phyloP scores from a whole-genome alignment of 2,329 filamentous ascomycete genomes.

The Sarocladium kiliense region DNA sequence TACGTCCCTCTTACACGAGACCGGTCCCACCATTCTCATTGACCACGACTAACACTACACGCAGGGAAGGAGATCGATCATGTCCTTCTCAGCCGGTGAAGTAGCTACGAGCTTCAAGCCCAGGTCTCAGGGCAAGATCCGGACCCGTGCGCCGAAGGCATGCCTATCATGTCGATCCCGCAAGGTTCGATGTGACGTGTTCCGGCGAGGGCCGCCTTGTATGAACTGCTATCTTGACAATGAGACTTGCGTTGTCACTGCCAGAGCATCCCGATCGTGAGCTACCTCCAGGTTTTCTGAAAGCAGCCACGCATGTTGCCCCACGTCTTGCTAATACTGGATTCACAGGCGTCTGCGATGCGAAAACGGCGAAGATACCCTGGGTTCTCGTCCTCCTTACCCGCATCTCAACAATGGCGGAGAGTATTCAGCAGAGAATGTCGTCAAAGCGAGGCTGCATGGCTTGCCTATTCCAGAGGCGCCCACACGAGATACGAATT shows the following conservation, averaged over 20 bases:
- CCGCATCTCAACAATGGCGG: neutral
- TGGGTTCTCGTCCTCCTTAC: conserved; percentile 5
- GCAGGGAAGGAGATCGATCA: too few relatives aligned
- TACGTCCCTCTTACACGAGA: too few relatives aligned
- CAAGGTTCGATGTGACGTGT: conserved; percentile 46
- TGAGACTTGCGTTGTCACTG: conserved; percentile 34
- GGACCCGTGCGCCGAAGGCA: conserved; percentile 25
- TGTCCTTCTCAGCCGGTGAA: neutral
- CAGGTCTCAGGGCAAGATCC: neutral
- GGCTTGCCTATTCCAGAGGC: neutral
- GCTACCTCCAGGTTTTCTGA: conserved; percentile 14
- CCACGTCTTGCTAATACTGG: neutral
- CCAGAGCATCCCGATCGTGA: conserved; percentile 32
- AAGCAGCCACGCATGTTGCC: too few relatives aligned
- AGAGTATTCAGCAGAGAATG: neutral
- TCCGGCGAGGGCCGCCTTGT: conserved; percentile 39
- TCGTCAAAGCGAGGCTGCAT: neutral
- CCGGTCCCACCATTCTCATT: too few relatives aligned
- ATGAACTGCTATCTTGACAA: conserved; percentile 46
- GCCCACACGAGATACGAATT: neutral
- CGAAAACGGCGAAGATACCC: neutral
- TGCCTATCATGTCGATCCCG: conserved; percentile 41
- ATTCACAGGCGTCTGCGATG: neutral
- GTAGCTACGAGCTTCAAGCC: neutral
- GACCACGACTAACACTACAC: too few relatives aligned